Base-by-base conservation (phyloP, 148 eudicot genomes). In the Fallopia convolvulus region DNA sequence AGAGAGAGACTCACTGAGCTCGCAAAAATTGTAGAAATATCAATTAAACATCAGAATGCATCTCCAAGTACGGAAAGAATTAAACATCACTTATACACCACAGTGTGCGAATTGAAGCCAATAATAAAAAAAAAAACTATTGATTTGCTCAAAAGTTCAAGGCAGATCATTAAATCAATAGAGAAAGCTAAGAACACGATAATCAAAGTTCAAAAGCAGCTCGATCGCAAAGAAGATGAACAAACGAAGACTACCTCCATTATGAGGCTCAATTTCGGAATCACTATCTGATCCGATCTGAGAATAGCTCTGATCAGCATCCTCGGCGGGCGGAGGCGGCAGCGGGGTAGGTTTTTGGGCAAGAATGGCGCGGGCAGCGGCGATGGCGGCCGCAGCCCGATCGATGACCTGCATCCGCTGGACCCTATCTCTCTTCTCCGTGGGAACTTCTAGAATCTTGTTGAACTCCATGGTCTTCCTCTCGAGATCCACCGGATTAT, bases 331-430 rank as follows among this genome's bases (percentile, higher is more conserved):
- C 32, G 17, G 75, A 20, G 70, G 36, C 30, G 49, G 72, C 71
- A 79, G 88, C 78, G 70, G 8, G 42, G 72, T 6, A 66, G 72
- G 72, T 21, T 66, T 66, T 36, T 66, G 72, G 30, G 72, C 72
- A 7, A 94, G 75, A 74, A 94, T 63, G 11, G 93, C 86, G 6
- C 87, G 83, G 15, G 98, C 93, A 2, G 94, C 98, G 0, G 98
- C 91, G n/a, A 94, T 89, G 6, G 97, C 98, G 1, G 98, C 98
- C 3, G 90, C 89, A 18, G 98, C 98, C 44, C 98, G 88, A 86
- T 94, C 98, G 79, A 94, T 87, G 14, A 94, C 92, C 87, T 94
- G 98, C 84, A 92, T 80, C 44, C 91, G 82, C 90, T 94, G 98
- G 14, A 86, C 81, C 50, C 86, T 85, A 74, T 94, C 95, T 55